Evolutionary conservation across 2,329 filamentous ascomycete species (phyloP), one percentile per base, ranked within the genome.

Genomic region (Aspergillus latus): DNA sequence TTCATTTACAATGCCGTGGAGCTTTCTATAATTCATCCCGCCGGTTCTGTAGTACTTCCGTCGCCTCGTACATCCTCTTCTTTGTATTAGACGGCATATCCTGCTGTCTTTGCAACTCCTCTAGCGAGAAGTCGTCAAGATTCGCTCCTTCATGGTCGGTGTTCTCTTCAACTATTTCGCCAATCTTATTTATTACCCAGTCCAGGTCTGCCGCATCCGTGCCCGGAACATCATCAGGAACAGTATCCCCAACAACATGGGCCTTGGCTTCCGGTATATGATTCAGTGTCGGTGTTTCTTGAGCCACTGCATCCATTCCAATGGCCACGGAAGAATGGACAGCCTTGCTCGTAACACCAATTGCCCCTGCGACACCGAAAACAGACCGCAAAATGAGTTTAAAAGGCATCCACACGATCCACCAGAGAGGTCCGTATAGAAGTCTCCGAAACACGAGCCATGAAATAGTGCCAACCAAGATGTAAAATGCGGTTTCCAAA

Each of bases 401-500:
- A n/a, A 93, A 65, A 1, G 93, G 93, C 56, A 94, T 78, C 84
- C 89, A 93, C 26, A 97, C 74, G 21, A 97, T 79, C 89, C 91
- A 94, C 87, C 90, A 95, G 56, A 90, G 74, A 1, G 94, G 94
- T 0, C 94, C 93, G 76, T 95, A 99, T 6, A 99, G 69, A 40
- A 93, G 79, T 44, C 94, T 80, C 29, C 94, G 81, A 68, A 95
- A 97, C 5, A 96, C 70, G 6, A 99, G 81, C 94, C 94, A 99
- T 30, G 79, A 80, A 42, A 92, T 85, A 1, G 92, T 97, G 5
- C 77, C 83, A 21, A 88, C 68, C 13, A 97, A 82, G 64, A 97
- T 81, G 70, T 92, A 95, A 63, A 97, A 86, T 2, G 92, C 86
- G 37, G 90, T 95, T 74, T 94, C 89, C 34, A 99, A 83, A 71